Evolutionary conservation across 331 rosid species (phyloP).

Genomic region (Acacia pycnantha): DNA sequence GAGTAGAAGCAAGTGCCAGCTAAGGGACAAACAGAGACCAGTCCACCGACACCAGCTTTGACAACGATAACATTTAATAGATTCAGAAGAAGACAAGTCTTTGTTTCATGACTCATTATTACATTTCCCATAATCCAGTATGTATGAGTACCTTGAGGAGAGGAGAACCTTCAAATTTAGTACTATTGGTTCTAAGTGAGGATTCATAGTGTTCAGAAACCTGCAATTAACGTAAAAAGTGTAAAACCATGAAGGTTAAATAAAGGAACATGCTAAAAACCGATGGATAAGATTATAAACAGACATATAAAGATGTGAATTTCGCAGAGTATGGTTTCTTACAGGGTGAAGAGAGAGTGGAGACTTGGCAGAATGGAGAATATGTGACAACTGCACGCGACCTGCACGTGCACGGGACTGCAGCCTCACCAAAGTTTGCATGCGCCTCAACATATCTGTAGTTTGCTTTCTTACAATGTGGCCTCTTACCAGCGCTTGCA

Average conservation of each 20-base stretch:
- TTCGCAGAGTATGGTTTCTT: slow-evolving; percentile 21
- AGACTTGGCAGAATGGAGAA: slow-evolving; percentile 48
- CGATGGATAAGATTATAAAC: background rate
- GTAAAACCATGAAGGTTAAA: background rate
- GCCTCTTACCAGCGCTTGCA: slow-evolving; percentile 95
- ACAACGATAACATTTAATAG: background rate
- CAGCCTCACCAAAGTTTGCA: slow-evolving; percentile 88
- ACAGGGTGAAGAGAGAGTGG: slow-evolving; percentile 59
- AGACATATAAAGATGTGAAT: background rate
- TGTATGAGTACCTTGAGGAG: slow-evolving; percentile 55
- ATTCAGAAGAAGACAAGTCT: background rate
- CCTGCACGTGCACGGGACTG: slow-evolving; percentile 78
- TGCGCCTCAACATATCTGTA: slow-evolving; percentile 83
- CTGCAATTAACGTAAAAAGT: slow-evolving; percentile 34
- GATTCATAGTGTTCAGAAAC: slow-evolving; percentile 48
- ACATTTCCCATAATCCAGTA: background rate
- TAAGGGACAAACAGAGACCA: background rate
- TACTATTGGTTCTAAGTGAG: slow-evolving; percentile 40
- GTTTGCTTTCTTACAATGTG: slow-evolving; percentile 93
- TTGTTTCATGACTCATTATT: background rate
- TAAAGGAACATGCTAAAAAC: background rate
- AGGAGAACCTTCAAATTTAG: slow-evolving; percentile 65
- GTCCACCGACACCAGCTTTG: background rate
- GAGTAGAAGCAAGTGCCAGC: background rate
- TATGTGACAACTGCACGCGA: slow-evolving; percentile 56